phyloP scores from a whole-genome alignment of 805 yeast genomes.

The Myxozyma lipomycoides region DNA sequence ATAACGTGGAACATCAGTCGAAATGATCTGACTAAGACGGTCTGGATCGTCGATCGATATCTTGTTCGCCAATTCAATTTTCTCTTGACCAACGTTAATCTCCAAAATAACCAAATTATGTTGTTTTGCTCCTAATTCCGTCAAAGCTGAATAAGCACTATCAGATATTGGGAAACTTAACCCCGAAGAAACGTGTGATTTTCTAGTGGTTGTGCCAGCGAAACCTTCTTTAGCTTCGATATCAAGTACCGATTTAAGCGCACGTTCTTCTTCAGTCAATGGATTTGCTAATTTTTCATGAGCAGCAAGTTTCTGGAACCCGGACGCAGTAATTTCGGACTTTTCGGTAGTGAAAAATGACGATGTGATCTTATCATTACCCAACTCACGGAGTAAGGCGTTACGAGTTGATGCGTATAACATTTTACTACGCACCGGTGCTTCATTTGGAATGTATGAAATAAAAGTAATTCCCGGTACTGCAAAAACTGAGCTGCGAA shows the following conservation, averaged over 20 bases:
- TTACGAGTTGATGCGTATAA: constrained; percentile 87
- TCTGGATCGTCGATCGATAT: constrained; percentile 31
- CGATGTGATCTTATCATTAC: constrained; percentile 50
- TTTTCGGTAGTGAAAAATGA: constrained; percentile 54
- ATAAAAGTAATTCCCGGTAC: constrained; percentile 52
- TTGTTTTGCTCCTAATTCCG: constrained; percentile 30
- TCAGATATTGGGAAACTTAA: constrained; percentile 32
- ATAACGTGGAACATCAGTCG: constrained; percentile 52
- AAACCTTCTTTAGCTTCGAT: constrained; percentile 23
- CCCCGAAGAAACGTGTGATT: constrained; percentile 26
- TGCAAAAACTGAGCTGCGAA: constrained; percentile 31
- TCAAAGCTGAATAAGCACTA: constrained; percentile 35
- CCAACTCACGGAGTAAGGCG: constrained; percentile 66
- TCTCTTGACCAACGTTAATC: constrained; percentile 51
- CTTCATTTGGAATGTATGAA: constrained; percentile 80
- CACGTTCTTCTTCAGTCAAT: constrained; percentile 54
- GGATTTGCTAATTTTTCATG: constrained; percentile 45
- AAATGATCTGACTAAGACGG: constrained; percentile 39
- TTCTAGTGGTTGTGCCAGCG: constrained; percentile 22
- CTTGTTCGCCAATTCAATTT: constrained; percentile 41
- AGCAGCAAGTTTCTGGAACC: constrained; percentile 44
- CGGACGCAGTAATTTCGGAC: constrained; percentile 50
- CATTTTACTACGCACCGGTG: constrained; percentile 83
- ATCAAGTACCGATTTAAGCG: constrained; percentile 28
- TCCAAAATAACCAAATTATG: constrained; percentile 44